Evolutionary conservation across 1,284 basidiomycete species (phyloP).

Genomic region (Cerioporus squamosus): DNA sequence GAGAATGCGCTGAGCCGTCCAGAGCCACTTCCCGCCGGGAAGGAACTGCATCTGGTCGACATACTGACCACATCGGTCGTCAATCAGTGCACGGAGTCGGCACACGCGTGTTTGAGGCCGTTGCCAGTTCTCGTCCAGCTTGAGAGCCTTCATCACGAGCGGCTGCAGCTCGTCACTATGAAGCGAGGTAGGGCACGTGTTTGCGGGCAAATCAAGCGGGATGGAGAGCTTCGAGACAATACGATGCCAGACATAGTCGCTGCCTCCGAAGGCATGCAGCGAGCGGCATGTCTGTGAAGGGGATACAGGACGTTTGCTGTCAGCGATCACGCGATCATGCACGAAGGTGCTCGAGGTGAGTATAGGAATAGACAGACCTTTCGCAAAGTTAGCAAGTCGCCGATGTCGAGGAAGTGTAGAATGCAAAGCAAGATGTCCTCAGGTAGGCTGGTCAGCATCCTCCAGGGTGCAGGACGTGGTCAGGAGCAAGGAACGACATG

Average conservation of each 20-base stretch:
- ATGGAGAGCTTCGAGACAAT: conserved; percentile 36
- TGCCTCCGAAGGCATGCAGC: conserved; percentile 49
- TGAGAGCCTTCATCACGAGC: conserved; percentile 46
- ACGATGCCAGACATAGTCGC: conserved; percentile 57
- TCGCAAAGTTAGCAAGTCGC: conserved; percentile 50
- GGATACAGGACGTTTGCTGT: not conserved
- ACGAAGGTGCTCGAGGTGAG: not conserved
- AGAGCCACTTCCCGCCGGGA: conserved; percentile 47
- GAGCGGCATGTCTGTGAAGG: conserved; percentile 48
- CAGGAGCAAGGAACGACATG: conserved; percentile 7
- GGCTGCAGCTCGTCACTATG: conserved; percentile 39
- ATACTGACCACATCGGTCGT: conserved; percentile 37
- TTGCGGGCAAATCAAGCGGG: conserved; percentile 40
- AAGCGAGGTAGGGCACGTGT: conserved; percentile 31
- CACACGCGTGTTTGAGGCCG: conserved; percentile 39
- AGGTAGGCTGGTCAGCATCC: conserved; percentile 37
- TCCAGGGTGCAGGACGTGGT: conserved; percentile 13
- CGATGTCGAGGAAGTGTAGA: conserved; percentile 36
- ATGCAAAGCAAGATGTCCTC: conserved; percentile 44
- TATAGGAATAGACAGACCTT: conserved; percentile 40
- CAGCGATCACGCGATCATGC: conserved; percentile 12
- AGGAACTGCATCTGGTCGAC: conserved; percentile 50
- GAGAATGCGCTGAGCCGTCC: conserved; percentile 45
- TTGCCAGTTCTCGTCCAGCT: conserved; percentile 57
- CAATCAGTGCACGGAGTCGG: conserved; percentile 39